A percentile compares a stretch with the other conserved stretches of the same genome.
Evolutionary conservation across 192 early-diverging fungal species (phyloP).

Genomic region (Dissophora globulifera): DNA sequence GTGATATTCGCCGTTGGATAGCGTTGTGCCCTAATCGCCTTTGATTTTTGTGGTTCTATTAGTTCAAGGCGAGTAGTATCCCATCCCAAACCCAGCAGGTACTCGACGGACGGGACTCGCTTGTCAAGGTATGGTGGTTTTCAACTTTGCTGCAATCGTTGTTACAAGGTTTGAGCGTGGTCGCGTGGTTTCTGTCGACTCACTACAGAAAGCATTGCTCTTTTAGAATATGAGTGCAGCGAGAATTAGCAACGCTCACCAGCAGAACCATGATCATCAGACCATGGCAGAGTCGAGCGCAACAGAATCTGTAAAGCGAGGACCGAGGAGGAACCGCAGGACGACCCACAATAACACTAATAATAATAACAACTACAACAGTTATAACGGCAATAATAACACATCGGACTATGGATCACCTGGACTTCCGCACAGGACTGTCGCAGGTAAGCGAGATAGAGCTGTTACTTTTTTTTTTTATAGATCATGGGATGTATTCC

Average conservation of each 20-base stretch:
- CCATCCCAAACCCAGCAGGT: conserved; percentile 10
- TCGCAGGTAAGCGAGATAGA: conserved; percentile 21
- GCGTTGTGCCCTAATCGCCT: too few species aligned
- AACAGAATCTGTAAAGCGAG: conserved; percentile 28
- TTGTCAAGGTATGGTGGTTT: conserved; percentile 14
- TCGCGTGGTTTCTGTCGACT: neutral
- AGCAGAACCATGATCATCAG: conserved; percentile 10
- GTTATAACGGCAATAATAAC: conserved; percentile 31
- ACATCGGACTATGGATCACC: conserved; percentile 47
- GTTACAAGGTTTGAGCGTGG: too few species aligned
- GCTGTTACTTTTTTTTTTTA: too few species aligned
- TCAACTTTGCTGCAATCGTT: too few species aligned
- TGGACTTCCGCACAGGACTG: conserved; percentile 14
- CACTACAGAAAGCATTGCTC: neutral
- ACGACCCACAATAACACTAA: conserved; percentile 7
- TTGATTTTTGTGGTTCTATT: neutral
- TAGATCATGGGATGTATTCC: too few species aligned
- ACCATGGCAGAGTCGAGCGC: conserved; percentile 39
- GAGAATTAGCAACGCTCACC: conserved; percentile 11
- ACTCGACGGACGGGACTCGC: neutral
- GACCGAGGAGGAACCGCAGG: conserved; percentile 26
- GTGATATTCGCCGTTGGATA: neutral
- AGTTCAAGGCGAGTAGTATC: conserved; percentile 30
- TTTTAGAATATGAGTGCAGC: conserved; percentile 13
- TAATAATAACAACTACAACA: conserved; percentile 14